Base-by-base conservation (phyloP, 1,139 yeast genomes). In the Yarrowia galli region DNA sequence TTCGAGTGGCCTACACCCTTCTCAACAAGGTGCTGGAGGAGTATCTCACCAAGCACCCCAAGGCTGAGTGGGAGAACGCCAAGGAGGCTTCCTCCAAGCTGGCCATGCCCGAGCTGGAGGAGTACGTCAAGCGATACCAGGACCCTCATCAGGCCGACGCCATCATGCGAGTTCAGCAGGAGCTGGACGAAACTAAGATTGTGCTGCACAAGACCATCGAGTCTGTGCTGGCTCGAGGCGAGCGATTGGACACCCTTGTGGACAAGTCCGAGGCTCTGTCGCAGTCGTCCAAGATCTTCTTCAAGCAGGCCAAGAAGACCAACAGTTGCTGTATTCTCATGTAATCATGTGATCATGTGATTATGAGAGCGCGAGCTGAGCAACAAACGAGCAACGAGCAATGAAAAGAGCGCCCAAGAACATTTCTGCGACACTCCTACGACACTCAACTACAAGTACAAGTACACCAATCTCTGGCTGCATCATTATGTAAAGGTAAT, bases 91-190 rank as follows among this genome's bases (percentile, higher is more conserved):
- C 79, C 67, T 67, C 76, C 35, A 81, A 82, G 67, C 82, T 90
- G 71, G 80, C 81, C 68, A 88, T 87, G 79, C 86, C 86, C 45
- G 86, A 85, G 71, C 83, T 95, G 75, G 89, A 88, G 49, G 81
- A 81, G 38, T 92, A 92, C 78, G 81, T 96, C 73, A 81, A 83
- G 74, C 91, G 91, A 76, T 95, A 96, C 80, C 99, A 95, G 80
- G 97, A 96, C 78, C 99, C 99, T 28, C 84, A 89, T 46, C 97
- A 95, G 81, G 98, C 99, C 0, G 99, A 95, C 77, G 89, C 97
- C 18, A 89, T 95, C 72, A 89, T 95, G 97, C 91, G 89, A 79
- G 99, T 95, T 45, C 99, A 96, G 81, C 97, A 92, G 77, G 99
- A 95, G 79, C 85, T 95, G 74, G 99, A 96, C 79, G 99, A 96